phyloP scores from a whole-genome alignment of 768 basidiomycete species.

The Boletellus emodensis region DNA sequence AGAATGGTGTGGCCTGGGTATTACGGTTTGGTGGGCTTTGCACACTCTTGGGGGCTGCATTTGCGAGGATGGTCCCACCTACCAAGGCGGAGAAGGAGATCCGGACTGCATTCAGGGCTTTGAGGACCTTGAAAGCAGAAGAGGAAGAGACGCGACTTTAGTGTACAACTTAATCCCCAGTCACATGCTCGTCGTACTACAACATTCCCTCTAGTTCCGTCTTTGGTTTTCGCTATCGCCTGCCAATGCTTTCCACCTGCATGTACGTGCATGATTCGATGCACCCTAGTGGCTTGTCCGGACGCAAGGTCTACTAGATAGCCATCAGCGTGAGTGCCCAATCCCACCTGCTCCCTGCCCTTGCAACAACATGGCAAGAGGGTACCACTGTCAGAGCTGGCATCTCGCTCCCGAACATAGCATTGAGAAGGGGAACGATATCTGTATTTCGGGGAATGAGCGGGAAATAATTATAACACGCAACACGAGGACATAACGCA shows the following conservation, averaged over 20 bases:
- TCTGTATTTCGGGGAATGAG: slow-evolving; percentile 4
- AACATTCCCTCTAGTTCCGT: slow-evolving; percentile 4
- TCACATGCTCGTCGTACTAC: slow-evolving; percentile 13
- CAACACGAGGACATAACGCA: slow-evolving; percentile 10
- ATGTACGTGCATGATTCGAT: slow-evolving; percentile 1
- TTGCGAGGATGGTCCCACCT: slow-evolving; percentile 79
- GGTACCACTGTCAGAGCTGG: slow-evolving; percentile 29
- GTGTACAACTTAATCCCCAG: background rate
- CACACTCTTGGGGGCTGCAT: slow-evolving; percentile 71
- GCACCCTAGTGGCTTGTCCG: background rate
- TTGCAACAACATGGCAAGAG: slow-evolving; percentile 18
- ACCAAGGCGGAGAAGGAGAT: slow-evolving; percentile 92
- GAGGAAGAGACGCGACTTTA: slow-evolving; percentile 40
- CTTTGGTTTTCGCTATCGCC: background rate
- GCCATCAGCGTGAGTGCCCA: slow-evolving; percentile 29
- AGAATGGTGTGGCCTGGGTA: slow-evolving; percentile 92
- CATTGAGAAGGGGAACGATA: slow-evolving; percentile 15
- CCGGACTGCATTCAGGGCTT: slow-evolving; percentile 72
- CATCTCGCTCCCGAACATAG: slow-evolving; percentile 21
- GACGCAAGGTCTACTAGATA: slow-evolving; percentile 10
- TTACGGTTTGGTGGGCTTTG: slow-evolving; percentile 88
- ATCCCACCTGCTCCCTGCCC: slow-evolving; percentile 22
- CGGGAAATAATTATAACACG: background rate
- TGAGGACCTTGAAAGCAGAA: slow-evolving; percentile 71
- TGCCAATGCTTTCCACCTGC: background rate